A percentile compares a stretch with the other conserved stretches of the same genome.
Evolutionary conservation across 352 stramenopile species (phyloP).

Genomic region (Pythium folliculosum): DNA sequence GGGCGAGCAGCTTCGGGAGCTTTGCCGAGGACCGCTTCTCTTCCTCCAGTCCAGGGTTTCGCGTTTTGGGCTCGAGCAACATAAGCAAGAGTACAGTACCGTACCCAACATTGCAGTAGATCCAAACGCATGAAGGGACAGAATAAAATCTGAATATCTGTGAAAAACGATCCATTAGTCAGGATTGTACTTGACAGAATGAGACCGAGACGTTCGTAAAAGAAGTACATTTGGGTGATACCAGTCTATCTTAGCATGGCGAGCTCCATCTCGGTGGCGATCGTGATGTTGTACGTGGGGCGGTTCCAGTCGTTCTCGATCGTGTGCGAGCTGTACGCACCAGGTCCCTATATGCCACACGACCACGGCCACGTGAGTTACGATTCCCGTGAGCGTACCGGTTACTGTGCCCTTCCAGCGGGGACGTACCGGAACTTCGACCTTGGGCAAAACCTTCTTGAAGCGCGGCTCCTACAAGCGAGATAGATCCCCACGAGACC

Average conservation of each 20-base stretch:
- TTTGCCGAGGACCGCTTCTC: constrained; percentile 8
- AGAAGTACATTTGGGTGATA: background rate
- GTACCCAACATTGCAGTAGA: constrained; percentile 2
- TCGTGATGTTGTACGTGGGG: constrained; percentile 88
- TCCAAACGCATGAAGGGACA: background rate
- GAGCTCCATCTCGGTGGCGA: constrained; percentile 83
- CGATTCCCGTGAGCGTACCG: background rate
- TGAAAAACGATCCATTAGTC: background rate
- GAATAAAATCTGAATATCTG: background rate
- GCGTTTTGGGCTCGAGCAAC: constrained; percentile 9
- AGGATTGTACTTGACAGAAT: background rate
- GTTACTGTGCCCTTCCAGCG: no score
- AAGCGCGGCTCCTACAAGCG: constrained; percentile 66
- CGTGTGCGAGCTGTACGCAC: constrained; percentile 70
- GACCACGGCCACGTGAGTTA: background rate
- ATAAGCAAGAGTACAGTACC: constrained; percentile 8
- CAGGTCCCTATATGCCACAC: constrained; percentile 49
- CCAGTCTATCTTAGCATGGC: constrained; percentile 49
- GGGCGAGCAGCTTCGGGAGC: background rate
- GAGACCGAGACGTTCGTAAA: background rate
- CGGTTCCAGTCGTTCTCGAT: constrained; percentile 81
- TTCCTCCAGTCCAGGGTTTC: constrained; percentile 16
- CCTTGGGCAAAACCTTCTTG: constrained; percentile 60
- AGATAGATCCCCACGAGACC: background rate
- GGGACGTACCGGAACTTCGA: constrained; percentile 50